A percentile compares a stretch with the other conserved stretches of the same genome.
These are phyloP conservation scores for Pseudogymnoascus sp. DNA, from an alignment of 2,329 filamentous ascomycete species.

Conservation along the genomic window DNA sequence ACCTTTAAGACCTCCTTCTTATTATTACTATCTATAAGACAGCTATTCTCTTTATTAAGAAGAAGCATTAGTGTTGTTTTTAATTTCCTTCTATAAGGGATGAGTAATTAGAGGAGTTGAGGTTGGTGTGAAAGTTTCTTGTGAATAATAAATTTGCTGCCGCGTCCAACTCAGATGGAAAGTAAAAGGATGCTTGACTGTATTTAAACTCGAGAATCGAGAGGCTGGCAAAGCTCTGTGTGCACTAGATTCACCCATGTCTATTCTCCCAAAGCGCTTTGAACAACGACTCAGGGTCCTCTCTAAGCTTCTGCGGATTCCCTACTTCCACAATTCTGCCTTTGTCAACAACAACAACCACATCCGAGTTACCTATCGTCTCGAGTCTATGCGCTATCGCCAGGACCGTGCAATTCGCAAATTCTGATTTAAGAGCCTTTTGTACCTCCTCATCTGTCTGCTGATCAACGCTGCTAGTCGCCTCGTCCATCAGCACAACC, in stretches of 20 bases:
- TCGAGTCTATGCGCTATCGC: constrained; percentile 29
- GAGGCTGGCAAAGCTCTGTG: neutral
- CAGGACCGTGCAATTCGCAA: constrained; percentile 23
- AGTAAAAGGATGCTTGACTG: neutral
- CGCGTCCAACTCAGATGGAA: neutral
- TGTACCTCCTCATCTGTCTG: neutral
- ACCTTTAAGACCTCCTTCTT: too few relatives aligned
- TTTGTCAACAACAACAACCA: constrained; percentile 29
- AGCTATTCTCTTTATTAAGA: too few relatives aligned
- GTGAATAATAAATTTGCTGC: too few relatives aligned
- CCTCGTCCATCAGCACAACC: constrained; percentile 27
- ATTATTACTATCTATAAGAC: too few relatives aligned
- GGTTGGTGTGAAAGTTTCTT: too few relatives aligned
- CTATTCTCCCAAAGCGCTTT: neutral
- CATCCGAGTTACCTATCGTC: constrained; percentile 28
- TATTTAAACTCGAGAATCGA: neutral
- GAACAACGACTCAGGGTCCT: neutral
- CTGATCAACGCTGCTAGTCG: constrained; percentile 24
- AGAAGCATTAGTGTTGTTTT: too few relatives aligned
- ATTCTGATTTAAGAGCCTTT: neutral
- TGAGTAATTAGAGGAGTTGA: too few relatives aligned
- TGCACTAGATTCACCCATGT: neutral
- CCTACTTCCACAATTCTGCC: constrained; percentile 25
- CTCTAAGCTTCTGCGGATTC: neutral
- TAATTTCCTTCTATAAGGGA: too few relatives aligned